These are phyloP conservation scores for Drechslerella coelobrocha DNA, from an alignment of 2,329 filamentous ascomycete species.

Conservation along the genomic window DNA sequence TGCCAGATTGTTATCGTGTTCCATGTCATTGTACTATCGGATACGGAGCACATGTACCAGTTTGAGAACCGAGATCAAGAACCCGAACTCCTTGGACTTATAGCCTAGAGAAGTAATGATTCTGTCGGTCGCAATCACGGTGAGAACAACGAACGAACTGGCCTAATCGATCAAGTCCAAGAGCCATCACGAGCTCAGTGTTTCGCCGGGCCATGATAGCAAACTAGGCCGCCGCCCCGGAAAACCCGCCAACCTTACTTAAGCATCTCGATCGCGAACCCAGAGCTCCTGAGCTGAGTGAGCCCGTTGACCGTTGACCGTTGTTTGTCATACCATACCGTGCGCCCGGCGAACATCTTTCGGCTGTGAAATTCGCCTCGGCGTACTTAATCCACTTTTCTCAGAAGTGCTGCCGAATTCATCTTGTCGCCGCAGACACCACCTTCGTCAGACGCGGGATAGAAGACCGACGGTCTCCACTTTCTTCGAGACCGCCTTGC, in stretches of 20 bases:
- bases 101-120: too few relatives aligned
- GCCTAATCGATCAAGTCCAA: too few relatives aligned
- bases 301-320: too few relatives aligned
- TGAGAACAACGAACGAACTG: too few relatives aligned
- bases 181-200: too few relatives aligned
- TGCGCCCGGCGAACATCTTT: not conserved
- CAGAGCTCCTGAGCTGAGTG: not conserved
- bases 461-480: constrained; percentile 9
- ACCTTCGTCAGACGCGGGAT: constrained; percentile 6
- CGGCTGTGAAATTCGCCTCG: not conserved
- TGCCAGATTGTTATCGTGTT: too few relatives aligned
- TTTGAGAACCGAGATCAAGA: too few relatives aligned
- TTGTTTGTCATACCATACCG: not conserved
- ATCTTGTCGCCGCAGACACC: constrained; percentile 45
- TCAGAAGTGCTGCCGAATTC: constrained; percentile 35
- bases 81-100: too few relatives aligned
- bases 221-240: not conserved
- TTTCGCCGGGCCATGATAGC: not conserved
- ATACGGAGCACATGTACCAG: too few relatives aligned
- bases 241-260: not conserved
- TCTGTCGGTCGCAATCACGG: too few relatives aligned
- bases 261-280: not conserved
- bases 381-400: constrained; percentile 12
- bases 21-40: too few relatives aligned
- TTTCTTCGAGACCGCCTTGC: constrained; percentile 3